These are phyloP conservation scores for Eucalyptus pauciflora DNA, from an alignment of 345 rosid genomes.

Conservation along the genomic window DNA sequence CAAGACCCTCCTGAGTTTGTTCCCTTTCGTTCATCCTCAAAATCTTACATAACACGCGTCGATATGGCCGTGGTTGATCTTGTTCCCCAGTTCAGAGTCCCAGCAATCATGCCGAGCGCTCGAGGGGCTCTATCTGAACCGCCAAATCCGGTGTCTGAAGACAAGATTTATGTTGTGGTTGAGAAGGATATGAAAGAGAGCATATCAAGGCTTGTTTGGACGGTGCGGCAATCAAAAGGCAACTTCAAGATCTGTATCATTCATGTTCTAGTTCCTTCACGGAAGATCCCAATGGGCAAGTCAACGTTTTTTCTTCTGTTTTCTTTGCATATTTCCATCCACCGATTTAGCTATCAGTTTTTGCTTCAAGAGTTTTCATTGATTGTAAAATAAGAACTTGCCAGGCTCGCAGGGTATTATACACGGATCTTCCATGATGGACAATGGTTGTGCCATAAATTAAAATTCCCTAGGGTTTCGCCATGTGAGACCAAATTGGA, in stretches of 20 bases:
- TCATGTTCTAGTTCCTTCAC: not conserved
- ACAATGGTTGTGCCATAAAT: not conserved
- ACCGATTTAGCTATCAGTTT: not conserved
- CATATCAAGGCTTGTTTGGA: conserved; percentile 49
- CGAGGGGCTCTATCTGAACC: conserved; percentile 18
- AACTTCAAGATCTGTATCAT: conserved; percentile 1
- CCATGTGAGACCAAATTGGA: not conserved
- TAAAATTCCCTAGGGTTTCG: not conserved
- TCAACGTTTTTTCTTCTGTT: not conserved
- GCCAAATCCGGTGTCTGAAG: conserved; percentile 33
- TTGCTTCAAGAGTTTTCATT: not conserved
- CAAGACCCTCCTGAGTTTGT: not conserved
- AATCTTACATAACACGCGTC: not conserved
- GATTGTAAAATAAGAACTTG: not conserved
- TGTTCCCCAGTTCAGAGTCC: conserved; percentile 6
- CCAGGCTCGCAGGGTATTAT: not conserved
- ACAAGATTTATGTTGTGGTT: conserved; percentile 60
- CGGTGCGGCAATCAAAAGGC: conserved; percentile 59
- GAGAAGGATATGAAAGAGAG: conserved; percentile 40
- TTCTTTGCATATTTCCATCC: not conserved
- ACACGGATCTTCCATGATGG: not conserved
- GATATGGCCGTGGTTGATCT: not conserved
- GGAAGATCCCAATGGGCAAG: not conserved
- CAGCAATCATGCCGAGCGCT: conserved; percentile 17
- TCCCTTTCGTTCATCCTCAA: not conserved